Percentiles rank a stretch among this genome's conserved stretches.
These are phyloP conservation scores for Xerocomus spinulosus DNA, from an alignment of 768 basidiomycete genomes.

Conservation along the genomic window DNA sequence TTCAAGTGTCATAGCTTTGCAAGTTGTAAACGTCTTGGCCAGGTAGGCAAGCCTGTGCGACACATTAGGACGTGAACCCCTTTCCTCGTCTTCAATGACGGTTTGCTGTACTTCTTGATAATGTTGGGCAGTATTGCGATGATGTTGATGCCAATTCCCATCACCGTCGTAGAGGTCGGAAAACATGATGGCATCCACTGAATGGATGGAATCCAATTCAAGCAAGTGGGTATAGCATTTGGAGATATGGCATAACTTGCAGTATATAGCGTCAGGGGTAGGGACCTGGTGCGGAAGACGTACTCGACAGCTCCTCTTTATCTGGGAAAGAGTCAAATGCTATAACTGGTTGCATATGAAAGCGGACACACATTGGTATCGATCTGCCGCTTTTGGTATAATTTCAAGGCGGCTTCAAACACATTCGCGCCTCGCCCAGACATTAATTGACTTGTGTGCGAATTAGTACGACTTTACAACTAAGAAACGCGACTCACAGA, in stretches of 20 bases:
- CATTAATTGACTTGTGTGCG: conserved; percentile 19
- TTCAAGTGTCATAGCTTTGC: conserved; percentile 42
- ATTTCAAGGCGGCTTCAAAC: conserved; percentile 31
- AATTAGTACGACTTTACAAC: conserved; percentile 5
- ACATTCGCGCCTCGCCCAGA: conserved; percentile 23
- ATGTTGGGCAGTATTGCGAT: conserved; percentile 18
- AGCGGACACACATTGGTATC: conserved; percentile 12
- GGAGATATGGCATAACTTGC: conserved; percentile 34
- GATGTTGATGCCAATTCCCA: conserved; percentile 34
- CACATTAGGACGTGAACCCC: conserved; percentile 33
- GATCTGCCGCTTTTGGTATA: conserved; percentile 18
- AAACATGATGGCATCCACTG: conserved; percentile 33
- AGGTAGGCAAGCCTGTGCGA: conserved; percentile 39
- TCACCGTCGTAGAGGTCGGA: conserved; percentile 16
- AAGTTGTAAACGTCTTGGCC: conserved; percentile 45
- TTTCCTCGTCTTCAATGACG: conserved; percentile 32
- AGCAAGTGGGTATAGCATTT: conserved; percentile 38
- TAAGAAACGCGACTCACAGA: conserved; percentile 16
- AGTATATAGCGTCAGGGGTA: conserved; percentile 26
- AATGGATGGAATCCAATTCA: conserved; percentile 30
- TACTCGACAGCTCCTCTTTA: conserved; percentile 20
- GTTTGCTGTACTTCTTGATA: conserved; percentile 11
- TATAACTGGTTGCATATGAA: neutral
- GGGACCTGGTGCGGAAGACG: conserved; percentile 16
- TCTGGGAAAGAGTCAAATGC: conserved; percentile 7